These are phyloP conservation scores for Taiozyma onychis DNA, from an alignment of 1,139 yeast genomes.

Conservation along the genomic window DNA sequence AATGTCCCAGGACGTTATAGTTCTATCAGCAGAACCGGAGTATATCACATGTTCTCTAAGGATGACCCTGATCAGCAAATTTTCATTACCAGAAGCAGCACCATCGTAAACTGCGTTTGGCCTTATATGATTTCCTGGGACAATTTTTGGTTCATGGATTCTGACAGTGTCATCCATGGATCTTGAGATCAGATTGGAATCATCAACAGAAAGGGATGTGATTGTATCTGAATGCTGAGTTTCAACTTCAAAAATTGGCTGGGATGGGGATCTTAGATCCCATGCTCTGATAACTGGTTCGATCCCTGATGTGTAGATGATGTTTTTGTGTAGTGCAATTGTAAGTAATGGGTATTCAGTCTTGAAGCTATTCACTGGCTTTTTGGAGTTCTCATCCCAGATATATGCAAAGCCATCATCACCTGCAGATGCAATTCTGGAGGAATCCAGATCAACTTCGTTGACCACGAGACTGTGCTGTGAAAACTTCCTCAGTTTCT, in stretches of 20 bases:
- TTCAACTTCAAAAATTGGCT: slow-evolving; percentile 41
- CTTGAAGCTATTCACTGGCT: slow-evolving; percentile 32
- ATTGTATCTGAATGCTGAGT: slow-evolving; percentile 45
- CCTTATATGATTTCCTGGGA: slow-evolving; percentile 19
- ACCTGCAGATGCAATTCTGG: slow-evolving; percentile 45
- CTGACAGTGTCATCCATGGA: slow-evolving; percentile 53
- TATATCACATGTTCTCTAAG: slow-evolving; percentile 33
- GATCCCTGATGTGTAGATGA: slow-evolving; percentile 57
- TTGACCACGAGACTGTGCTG: slow-evolving; percentile 56
- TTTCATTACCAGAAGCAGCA: slow-evolving; percentile 51
- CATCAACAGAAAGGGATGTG: slow-evolving; percentile 47
- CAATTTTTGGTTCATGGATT: slow-evolving; percentile 39
- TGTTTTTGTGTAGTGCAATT: slow-evolving; percentile 33
- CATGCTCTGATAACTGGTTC: slow-evolving; percentile 57
- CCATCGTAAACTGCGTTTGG: slow-evolving; percentile 46
- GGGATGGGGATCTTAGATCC: slow-evolving; percentile 41
- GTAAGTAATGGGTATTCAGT: slow-evolving; percentile 57
- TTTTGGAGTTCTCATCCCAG: slow-evolving; percentile 62
- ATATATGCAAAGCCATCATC: slow-evolving; percentile 58
- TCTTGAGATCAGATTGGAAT: slow-evolving; percentile 46
- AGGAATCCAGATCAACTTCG: slow-evolving; percentile 36
- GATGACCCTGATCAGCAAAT: slow-evolving; percentile 42
- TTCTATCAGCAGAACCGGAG: slow-evolving; percentile 61
- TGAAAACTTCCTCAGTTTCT: slow-evolving; percentile 44
- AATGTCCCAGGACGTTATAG: slow-evolving; percentile 59